These are phyloP conservation scores for Lachancea nothofagi DNA, from an alignment of 805 yeast species.

Conservation along the genomic window DNA sequence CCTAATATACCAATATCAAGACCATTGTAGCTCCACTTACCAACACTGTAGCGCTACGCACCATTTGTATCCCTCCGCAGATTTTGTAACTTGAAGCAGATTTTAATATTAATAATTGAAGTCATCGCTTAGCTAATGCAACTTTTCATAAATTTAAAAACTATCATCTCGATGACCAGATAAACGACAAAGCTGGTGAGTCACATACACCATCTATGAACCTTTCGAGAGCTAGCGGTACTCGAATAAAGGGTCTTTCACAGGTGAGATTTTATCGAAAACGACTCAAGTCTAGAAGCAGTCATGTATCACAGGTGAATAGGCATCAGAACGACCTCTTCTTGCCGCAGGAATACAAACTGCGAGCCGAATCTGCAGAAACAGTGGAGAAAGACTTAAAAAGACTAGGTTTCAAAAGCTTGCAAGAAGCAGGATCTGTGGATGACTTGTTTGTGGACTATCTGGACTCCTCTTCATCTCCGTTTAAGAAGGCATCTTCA, in stretches of 20 bases:
- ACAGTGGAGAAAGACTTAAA: slow-evolving; percentile 12
- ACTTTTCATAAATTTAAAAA: no score
- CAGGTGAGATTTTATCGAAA: slow-evolving; percentile 15
- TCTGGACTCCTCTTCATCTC: slow-evolving; percentile 20
- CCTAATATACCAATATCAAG: no score
- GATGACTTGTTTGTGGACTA: slow-evolving; percentile 22
- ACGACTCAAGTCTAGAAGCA: slow-evolving; percentile 7
- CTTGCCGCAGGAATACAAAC: slow-evolving; percentile 8
- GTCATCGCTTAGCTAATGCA: slow-evolving; percentile 2
- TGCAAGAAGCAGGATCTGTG: slow-evolving; percentile 10
- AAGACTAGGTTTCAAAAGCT: slow-evolving; percentile 15
- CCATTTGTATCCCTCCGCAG: no score
- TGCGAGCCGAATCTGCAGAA: slow-evolving; percentile 11
- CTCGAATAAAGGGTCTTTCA: not conserved
- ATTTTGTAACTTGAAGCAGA: no score
- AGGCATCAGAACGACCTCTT: slow-evolving; percentile 6
- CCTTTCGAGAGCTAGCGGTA: not conserved
- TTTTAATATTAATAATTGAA: no score
- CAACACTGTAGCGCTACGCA: no score
- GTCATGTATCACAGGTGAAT: slow-evolving; percentile 15
- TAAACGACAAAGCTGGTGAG: no score
- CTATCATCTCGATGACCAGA: no score
- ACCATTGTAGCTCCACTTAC: no score
- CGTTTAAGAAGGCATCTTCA: slow-evolving; percentile 21
- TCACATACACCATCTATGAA: not conserved